Conservation (phyloP, 2,329 filamentous ascomycete genomes). For the Biscogniauxia mediterranea region DNA sequence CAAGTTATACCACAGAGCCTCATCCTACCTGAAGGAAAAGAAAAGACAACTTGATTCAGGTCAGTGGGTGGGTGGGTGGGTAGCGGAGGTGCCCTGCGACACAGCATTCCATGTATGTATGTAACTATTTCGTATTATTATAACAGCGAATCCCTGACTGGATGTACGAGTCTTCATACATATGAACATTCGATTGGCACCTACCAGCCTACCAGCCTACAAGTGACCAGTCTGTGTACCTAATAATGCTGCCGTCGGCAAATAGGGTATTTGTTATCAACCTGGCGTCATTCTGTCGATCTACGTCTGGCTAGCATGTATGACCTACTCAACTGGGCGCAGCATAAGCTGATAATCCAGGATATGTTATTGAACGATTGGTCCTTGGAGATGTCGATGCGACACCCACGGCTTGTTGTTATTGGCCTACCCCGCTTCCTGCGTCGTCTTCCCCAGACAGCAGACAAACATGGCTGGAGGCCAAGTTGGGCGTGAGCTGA, state of each 20-base stretch:
- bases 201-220: too few species aligned
- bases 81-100: too few species aligned
- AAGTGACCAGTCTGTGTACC: too few species aligned
- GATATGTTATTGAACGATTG: slow-evolving; percentile 27
- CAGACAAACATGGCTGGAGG: slow-evolving; percentile 4
- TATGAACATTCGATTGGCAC: neutral
- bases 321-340: slow-evolving; percentile 13
- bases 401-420: slow-evolving; percentile 16
- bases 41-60: neutral
- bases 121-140: neutral
- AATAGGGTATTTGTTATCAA: neutral
- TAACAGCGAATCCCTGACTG: neutral
- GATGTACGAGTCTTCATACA: neutral
- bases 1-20: slow-evolving; percentile 1
- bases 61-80: neutral
- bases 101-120: neutral
- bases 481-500: slow-evolving; percentile 1
- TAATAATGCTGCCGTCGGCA: neutral
- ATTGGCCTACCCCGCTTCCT: slow-evolving; percentile 35
- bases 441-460: slow-evolving; percentile 18
- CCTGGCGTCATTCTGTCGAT: slow-evolving; percentile 9
- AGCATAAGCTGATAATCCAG: slow-evolving; percentile 22
- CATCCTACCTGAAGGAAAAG: neutral
- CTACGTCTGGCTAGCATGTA: slow-evolving; percentile 9
- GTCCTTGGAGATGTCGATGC: slow-evolving; percentile 19